These are phyloP conservation scores for Nothophytophthora sp. DNA, from an alignment of 352 stramenopile genomes.

Conservation along the genomic window DNA sequence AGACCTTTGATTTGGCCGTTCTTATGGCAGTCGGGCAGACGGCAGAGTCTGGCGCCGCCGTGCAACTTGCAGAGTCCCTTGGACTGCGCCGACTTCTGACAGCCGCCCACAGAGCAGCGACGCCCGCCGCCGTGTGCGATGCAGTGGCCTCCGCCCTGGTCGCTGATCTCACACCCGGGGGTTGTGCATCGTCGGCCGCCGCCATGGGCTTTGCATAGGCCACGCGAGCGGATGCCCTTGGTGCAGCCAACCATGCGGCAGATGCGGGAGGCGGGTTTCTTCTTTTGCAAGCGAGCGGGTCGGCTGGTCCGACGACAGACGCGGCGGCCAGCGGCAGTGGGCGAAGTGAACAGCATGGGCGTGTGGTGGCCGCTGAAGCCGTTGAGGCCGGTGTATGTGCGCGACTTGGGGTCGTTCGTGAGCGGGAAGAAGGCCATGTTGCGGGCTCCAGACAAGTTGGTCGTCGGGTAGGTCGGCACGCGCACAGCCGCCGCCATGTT, in stretches of 20 bases:
- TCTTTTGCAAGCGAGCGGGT: constrained; percentile 36
- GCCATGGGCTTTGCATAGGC: constrained; percentile 85
- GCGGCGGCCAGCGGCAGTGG: constrained; percentile 17
- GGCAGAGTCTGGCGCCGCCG: constrained; percentile 74
- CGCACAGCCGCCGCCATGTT: constrained; percentile 28
- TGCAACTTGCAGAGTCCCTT: constrained; percentile 86
- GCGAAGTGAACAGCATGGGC: constrained; percentile 30
- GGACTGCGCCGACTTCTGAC: constrained; percentile 82
- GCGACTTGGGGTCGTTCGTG: constrained; percentile 21
- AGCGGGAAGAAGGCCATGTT: constrained; percentile 26
- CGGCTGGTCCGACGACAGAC: constrained; percentile 20
- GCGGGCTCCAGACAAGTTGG: constrained; percentile 4
- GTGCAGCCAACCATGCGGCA: constrained; percentile 75
- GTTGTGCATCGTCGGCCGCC: constrained; percentile 78
- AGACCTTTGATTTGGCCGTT: constrained; percentile 84
- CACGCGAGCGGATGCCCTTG: constrained; percentile 83
- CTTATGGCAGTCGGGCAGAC: constrained; percentile 71
- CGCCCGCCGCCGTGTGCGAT: constrained; percentile 74
- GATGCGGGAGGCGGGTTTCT: constrained; percentile 65
- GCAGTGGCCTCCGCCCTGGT: constrained; percentile 86
- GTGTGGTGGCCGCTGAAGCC: constrained; percentile 13
- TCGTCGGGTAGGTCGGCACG: constrained; percentile 18
- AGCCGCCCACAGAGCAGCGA: constrained; percentile 64
- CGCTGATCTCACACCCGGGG: constrained; percentile 78
- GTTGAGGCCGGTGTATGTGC: constrained; percentile 12